Evolutionary conservation across 495 filamentous ascomycete species (phyloP), one percentile per base, ranked within the genome.

Genomic region (Podospora tetraspora): DNA sequence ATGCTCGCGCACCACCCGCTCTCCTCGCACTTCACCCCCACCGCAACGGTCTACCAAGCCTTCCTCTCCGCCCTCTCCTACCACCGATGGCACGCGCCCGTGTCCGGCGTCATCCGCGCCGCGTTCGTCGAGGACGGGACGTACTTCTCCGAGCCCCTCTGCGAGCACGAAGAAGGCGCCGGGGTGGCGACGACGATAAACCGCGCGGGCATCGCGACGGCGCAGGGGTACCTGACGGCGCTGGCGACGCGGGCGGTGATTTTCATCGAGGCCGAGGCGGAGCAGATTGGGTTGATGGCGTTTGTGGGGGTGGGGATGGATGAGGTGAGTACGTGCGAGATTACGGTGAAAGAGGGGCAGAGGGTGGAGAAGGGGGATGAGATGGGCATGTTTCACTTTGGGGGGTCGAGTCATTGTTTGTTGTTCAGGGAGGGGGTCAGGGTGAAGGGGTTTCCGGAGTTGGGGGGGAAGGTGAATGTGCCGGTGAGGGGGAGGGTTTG

Each of bases 311-410:
- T 92, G 1, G 90, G 88, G 12, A 92, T 92, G 90, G 85, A 85
- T 22, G 90, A 92, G 72, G 88, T 91, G 8, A 87, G 83, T 58
- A 87, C 87, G 3, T 90, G 88, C 58, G 88, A 92, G 66, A 85
- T 90, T 27, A 86, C 82, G 9, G 87, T 90, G 1, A 78, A 79
- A 66, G 82, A 85, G 62, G 90, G 88, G 0, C 81, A 91, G 73
- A 78, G 80, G 37, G 70, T 92, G 61, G 76, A 74, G 13, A 91
- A 91, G 78, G 90, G 89, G 19, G 85, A 91, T 10, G 76, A 90
- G 74, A 77, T 87, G 56, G 90, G 89, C 23, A 91, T 90, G 88
- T 92, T 92, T 75, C 89, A 91, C 74, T 91, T 88, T 76, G 90
- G 90, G 16, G 90, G 90, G 5, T 87, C 83, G 11, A 87, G 84